These are phyloP conservation scores for Suillus tomentosus DNA, from an alignment of 768 basidiomycete species.

Conservation along the genomic window DNA sequence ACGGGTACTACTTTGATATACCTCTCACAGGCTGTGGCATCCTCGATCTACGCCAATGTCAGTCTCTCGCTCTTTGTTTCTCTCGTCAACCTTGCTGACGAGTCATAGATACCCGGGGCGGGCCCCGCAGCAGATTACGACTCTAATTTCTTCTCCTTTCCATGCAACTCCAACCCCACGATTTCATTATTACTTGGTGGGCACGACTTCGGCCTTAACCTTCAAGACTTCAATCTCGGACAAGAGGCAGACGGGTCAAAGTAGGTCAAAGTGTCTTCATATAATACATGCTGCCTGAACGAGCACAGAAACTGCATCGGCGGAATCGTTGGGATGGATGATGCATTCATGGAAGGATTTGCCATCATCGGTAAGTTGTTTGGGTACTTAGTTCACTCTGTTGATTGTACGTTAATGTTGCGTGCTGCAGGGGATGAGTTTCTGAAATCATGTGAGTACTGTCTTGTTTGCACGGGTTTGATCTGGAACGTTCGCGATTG, in stretches of 20 bases:
- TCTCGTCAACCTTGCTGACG: neutral
- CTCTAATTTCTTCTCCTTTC: slow-evolving; percentile 54
- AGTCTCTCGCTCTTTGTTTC: slow-evolving; percentile 7
- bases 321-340: slow-evolving; percentile 49
- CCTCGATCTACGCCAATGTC: slow-evolving; percentile 49
- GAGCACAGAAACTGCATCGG: slow-evolving; percentile 53
- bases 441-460: slow-evolving; percentile 61
- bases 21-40: slow-evolving; percentile 45
- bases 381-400: slow-evolving; percentile 1
- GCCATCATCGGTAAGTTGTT: slow-evolving; percentile 53
- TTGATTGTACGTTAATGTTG: slow-evolving; percentile 23
- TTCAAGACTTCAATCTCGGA: slow-evolving; percentile 60
- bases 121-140: slow-evolving; percentile 43
- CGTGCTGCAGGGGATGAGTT: slow-evolving; percentile 52
- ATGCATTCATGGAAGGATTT: slow-evolving; percentile 51
- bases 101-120: slow-evolving; percentile 51
- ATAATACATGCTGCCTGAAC: neutral
- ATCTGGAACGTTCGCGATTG: slow-evolving; percentile 2
- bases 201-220: slow-evolving; percentile 42
- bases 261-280: slow-evolving; percentile 27
- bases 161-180: slow-evolving; percentile 42
- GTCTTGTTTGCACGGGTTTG: slow-evolving; percentile 5
- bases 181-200: slow-evolving; percentile 50
- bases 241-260: slow-evolving; percentile 28
- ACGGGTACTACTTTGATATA: slow-evolving; percentile 71